Evolutionary conservation across 257 asterid species (phyloP), one percentile per base, ranked within the genome.

Genomic region (Nemophila menziesii): DNA sequence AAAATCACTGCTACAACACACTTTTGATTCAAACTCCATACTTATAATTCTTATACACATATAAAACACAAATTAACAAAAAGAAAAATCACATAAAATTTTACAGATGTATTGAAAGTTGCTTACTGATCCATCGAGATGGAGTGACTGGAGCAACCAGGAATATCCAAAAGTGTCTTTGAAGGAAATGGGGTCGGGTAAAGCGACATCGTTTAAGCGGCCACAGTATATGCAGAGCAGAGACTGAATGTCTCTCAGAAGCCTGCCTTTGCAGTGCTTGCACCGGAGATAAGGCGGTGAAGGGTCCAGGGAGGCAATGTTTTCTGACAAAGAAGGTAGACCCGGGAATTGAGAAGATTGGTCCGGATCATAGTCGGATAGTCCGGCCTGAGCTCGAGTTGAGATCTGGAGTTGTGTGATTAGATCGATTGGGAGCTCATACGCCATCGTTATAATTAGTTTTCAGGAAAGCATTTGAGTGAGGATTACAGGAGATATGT

Each of bases 71-170:
- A n/a, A n/a, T n/a, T n/a, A n/a, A n/a, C n/a, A n/a, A n/a, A n/a
- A n/a, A n/a, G n/a, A n/a, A n/a, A n/a, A 16, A 18, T 24, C 8
- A 47, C 19, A 13, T 4, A 20, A 23, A 15, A 2, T n/a, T 2
- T 15, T n/a, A 1, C 2, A 39, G 51, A 58, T 23, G 33, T 16
- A 26, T 26, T 18, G 49, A 68, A 54, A 7, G 23, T 1, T 49
- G 13, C 84, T 36, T 64, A 87, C 97, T 77, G 97, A 87, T 77
- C 97, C 95, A 77, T 79, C 83, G 49, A 87, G 83, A 17, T 51
- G 61, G 47, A 87, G 95, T 13, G 80, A 74, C 26, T 62, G 78
- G 45, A 87, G 84, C 67, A 87, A 39, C 84, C 90, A 79, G 50
- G 55, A 71, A 42, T 77, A 82, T 20, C 78, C 93, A 49, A 70